Base-by-base conservation (phyloP, 192 early-diverging fungal species). In the Coemansia sp. region DNA sequence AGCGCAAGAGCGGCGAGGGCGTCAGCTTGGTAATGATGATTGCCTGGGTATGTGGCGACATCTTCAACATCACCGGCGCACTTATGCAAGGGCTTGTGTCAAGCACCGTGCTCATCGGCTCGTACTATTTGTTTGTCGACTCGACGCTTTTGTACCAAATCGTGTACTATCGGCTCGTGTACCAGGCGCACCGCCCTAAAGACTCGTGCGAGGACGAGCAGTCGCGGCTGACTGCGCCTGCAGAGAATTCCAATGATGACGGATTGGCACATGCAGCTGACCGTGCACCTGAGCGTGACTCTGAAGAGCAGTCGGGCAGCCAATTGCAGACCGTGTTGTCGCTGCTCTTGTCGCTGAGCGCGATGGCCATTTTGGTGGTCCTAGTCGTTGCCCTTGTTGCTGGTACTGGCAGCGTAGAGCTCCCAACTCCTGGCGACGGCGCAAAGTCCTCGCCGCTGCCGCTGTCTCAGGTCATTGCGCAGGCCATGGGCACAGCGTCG, bases 11-110 rank as follows among this genome's bases (percentile, higher is more conserved):
- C 69, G 89, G 90, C 38, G 88, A 90, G 54, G 89, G 88, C 15
- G 70, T 94, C 10, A 92, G 89, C 23, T 62, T 90, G 53, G 59
- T 72, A 4, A 93, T 92, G 72, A 76, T 91, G 57, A 63, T 86
- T 27, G 85, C 91, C 49, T 94, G 93, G 93, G 70, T 92, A 4
- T 66, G 86, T 4, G 93, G 90, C 32, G 93, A 94, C 61, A 66
- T 91, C 9, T 87, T 92, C 74, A 89, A 88, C 66, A 69, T 92
- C 21, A 59, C 85, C 25, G 93, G 93, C 8, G 84, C 87, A n/a
- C 63, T 87, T 29, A 84, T 89, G 79, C 86, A 92, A 52, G 79
- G 84, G 54, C 77, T 94, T 15, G 70, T 92, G 19, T 56, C 79
- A n/a, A 90, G 90, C 1, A 88, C 90, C 66, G 84, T 94, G 47